These are phyloP conservation scores for Solanum appendiculatum DNA, from an alignment of 257 asterid species.

Conservation along the genomic window DNA sequence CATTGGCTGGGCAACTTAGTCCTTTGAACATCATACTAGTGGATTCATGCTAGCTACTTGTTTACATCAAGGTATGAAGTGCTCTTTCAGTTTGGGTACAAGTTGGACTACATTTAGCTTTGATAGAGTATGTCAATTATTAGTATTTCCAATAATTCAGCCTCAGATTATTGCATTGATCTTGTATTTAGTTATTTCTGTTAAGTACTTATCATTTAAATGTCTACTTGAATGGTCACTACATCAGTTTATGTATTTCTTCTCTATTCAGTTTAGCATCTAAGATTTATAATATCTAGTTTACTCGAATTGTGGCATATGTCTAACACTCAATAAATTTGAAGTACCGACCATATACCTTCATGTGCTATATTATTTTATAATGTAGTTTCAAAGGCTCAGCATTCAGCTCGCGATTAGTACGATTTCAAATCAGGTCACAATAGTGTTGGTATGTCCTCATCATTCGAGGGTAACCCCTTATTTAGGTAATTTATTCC, in stretches of 20 bases:
- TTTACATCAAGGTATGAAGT: not conserved
- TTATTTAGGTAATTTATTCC: too few relatives aligned
- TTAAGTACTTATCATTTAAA: not conserved
- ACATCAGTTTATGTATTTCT: too few relatives aligned
- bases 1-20: too few relatives aligned
- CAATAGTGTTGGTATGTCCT: not conserved
- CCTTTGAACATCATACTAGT: not conserved
- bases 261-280: not conserved
- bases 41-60: not conserved
- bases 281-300: not conserved
- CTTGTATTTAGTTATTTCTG: not conserved
- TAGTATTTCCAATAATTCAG: too few relatives aligned
- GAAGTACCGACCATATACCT: not conserved
- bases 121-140: too few relatives aligned
- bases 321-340: not conserved
- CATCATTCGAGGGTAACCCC: not conserved
- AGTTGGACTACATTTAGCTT: not conserved
- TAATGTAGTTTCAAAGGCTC: not conserved
- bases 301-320: not conserved
- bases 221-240: too few relatives aligned
- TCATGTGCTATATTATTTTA: not conserved
- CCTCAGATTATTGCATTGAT: not conserved
- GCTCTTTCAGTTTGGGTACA: not conserved
- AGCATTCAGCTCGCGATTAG: too few relatives aligned
- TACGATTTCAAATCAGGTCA: not conserved